phyloP scores from a whole-genome alignment of 169 alveolate genomes.

The Blepharisma undulans region DNA sequence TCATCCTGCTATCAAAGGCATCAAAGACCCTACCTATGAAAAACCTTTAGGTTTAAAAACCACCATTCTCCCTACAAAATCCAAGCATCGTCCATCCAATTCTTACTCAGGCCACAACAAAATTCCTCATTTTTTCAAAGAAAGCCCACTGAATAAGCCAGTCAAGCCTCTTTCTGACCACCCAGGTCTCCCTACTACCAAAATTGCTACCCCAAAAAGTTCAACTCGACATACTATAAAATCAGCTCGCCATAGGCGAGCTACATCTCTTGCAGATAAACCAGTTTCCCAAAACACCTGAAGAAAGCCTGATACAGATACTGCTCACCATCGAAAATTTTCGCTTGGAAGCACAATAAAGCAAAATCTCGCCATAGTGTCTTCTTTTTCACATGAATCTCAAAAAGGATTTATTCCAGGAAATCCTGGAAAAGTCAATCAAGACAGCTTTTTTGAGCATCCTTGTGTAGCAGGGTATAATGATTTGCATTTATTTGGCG shows the following conservation, averaged over 20 bases:
- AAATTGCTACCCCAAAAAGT: background rate
- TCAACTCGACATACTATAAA: background rate
- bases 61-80: background rate
- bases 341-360: background rate
- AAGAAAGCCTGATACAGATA: slow-evolving; percentile 4
- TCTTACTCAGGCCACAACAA: background rate
- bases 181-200: background rate
- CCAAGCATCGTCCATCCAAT: background rate
- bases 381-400: background rate
- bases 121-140: background rate
- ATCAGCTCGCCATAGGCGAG: background rate
- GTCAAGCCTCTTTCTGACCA: background rate
- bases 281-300: background rate
- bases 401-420: slow-evolving; percentile 37
- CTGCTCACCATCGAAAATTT: background rate
- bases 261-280: background rate
- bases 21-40: background rate
- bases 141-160: background rate
- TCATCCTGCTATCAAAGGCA: background rate
- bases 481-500: slow-evolving; percentile 70
- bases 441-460: slow-evolving; percentile 57
- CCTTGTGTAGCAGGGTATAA: slow-evolving; percentile 49
- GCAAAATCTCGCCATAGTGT: background rate
- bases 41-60: background rate
- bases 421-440: slow-evolving; percentile 65